Base-by-base conservation (phyloP, 257 asterid species). In the Cinchona pubescens region DNA sequence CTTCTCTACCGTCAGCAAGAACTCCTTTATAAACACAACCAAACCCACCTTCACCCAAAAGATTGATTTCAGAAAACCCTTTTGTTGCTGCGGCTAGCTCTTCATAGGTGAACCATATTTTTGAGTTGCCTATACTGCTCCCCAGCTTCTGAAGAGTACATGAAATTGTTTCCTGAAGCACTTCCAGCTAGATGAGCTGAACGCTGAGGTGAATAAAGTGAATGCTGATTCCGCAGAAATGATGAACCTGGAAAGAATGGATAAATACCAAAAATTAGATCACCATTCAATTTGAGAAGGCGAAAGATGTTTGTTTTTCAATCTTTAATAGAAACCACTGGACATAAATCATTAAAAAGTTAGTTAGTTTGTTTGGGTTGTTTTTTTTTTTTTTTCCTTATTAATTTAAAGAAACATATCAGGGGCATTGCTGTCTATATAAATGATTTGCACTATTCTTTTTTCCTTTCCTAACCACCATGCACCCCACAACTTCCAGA, bases 1-100 rank as follows among this genome's bases (percentile, higher is more conserved):
- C 94, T 81, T 76, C 92, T 82, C 94, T 82, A 74, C 97, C 96
- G 69, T 92, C 96, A 27, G 65, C 76, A 62, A 92, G 76, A 72
- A 85, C 85, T 69, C 97, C 97, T 84, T 92, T 92, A 79, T 89
- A 92, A 79, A 92, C 97, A 80, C 84, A 87, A 59, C 97, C 97
- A 74, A 92, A 92, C 73, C 97, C 97, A 76, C 97, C 97, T 88
- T 90, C 96, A 35, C 97, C 97, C 59, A 92, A 84, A 69, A 92
- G 55, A 76, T 85, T 87, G 16, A 78, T 37, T 73, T 76, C 65
- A 10, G 91, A 82, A 84, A 92, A 92, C 23, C 78, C 88, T 72
- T 82, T 72, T 51, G 97, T 92, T 37, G 96, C 97, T 23, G 30
- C 74, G 42, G 85, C 73, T 64, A 92, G 83, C 80, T 92, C 97